These are phyloP conservation scores for Royoungia palumana DNA, from an alignment of 768 basidiomycete genomes.

Conservation along the genomic window DNA sequence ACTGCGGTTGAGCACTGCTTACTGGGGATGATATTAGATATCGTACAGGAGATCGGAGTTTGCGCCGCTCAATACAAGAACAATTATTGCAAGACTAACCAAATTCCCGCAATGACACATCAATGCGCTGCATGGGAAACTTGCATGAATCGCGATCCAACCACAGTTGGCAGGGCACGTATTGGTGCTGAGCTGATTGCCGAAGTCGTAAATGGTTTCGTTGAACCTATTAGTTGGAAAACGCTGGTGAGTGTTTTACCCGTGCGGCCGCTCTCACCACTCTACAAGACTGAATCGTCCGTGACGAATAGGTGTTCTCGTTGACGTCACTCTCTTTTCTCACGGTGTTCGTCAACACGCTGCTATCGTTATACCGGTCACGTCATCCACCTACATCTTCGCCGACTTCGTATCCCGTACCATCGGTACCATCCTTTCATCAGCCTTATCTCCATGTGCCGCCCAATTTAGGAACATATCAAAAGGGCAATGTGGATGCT, in stretches of 20 bases:
- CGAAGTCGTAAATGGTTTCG: conserved; percentile 93
- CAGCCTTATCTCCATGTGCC: conserved; percentile 52
- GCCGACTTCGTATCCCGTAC: conserved; percentile 38
- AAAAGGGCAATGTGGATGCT: conserved; percentile 31
- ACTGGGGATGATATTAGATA: conserved; percentile 48
- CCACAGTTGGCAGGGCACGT: conserved; percentile 80
- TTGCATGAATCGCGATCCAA: conserved; percentile 94
- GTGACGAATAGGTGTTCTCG: conserved; percentile 55
- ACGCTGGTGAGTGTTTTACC: conserved; percentile 63
- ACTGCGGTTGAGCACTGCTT: conserved; percentile 16
- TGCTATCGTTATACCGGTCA: conserved; percentile 74
- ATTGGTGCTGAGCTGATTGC: conserved; percentile 94
- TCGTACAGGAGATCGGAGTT: conserved; percentile 87
- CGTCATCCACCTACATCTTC: conserved; percentile 49
- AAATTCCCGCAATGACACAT: conserved; percentile 84
- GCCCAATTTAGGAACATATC: conserved; percentile 46
- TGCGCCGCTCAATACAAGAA: conserved; percentile 79
- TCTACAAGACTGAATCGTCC: conserved; percentile 18
- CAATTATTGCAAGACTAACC: conserved; percentile 73
- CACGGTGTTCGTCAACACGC: conserved; percentile 77
- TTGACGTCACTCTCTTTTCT: conserved; percentile 73
- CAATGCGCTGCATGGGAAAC: conserved; percentile 89
- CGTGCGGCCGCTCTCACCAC: conserved; percentile 11
- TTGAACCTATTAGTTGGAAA: conserved; percentile 97
- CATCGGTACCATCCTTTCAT: conserved; percentile 41